Base-by-base conservation (phyloP, 2,329 filamentous ascomycete species). In the Xylariaceae sp. region DNA sequence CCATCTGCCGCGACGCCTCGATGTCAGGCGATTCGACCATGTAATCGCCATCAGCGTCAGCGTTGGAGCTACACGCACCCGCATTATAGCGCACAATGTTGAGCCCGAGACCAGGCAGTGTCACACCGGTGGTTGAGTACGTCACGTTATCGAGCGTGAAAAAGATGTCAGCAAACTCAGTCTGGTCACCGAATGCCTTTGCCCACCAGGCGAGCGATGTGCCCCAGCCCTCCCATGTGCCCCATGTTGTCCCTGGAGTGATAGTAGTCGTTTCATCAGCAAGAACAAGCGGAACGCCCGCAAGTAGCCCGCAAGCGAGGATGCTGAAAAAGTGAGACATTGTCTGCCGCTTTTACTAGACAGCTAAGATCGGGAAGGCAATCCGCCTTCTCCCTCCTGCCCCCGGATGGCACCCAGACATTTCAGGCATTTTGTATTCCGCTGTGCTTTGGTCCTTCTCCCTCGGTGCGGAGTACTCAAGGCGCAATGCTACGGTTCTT, bases 181-280 rank as follows among this genome's bases (percentile, higher is more conserved):
- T 64, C 33, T 64, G 60, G 27, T 61, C 56, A 4, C 69, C 69
- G 44, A 72, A 72, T 3, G 59, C 59, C 23, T 58, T 61, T 2
- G 67, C 69, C 69, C 69, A 72, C 69, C 69, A 72, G 7, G 68
- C 67, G 2, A 72, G 59, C 11, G 67, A 70, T 0, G 64, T 65
- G 11, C 68, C 68, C 68, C 68, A 72, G 39, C 69, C 69, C 42
- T 72, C 67, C 69, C 69, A 72, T 0, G 55, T 65, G 16, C 68
- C 69, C 48, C 61, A 67, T 8, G 25, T 29, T 14, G 25, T 29
- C 8, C 14, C 25, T 8, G 25, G 25, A 14, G 8, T 14, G 14
- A 29, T 29, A 14, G 25, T 29, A 29, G 14, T 29, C 25, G 25
- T 29, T 14, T 8, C 14, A 14, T 29, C 25, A 14, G 25, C 25